phyloP scores from a whole-genome alignment of 495 filamentous ascomycete genomes.

The Tuber aestivum region DNA sequence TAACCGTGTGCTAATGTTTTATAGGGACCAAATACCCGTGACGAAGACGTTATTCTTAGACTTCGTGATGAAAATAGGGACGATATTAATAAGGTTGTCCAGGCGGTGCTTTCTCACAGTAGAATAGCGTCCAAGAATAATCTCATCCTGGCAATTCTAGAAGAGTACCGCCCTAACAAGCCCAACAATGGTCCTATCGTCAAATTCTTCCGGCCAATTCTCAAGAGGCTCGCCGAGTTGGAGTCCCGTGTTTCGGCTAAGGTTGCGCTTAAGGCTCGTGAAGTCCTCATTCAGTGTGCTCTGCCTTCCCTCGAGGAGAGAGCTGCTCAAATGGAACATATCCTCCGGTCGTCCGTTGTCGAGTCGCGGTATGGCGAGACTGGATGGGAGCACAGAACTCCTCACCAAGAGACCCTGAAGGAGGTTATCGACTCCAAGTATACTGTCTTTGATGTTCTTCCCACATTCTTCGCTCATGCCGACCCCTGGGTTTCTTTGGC shows the following conservation, averaged over 20 bases:
- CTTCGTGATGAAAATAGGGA: conserved; percentile 96
- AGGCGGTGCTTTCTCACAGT: conserved; percentile 89
- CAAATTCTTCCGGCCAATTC: conserved; percentile 75
- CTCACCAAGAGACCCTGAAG: conserved; percentile 76
- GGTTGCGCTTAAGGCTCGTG: conserved; percentile 92
- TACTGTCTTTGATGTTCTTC: conserved; percentile 93
- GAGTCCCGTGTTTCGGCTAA: conserved; percentile 87
- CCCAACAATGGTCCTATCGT: conserved; percentile 79
- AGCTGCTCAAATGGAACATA: conserved; percentile 95
- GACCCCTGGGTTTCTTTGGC: conserved; percentile 94
- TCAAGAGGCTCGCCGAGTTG: conserved; percentile 82
- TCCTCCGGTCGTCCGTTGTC: conserved; percentile 91
- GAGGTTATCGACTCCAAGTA: conserved; percentile 98
- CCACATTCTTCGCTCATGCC: conserved; percentile 85
- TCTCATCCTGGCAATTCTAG: conserved; percentile 81
- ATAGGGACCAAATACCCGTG: conserved; percentile 64
- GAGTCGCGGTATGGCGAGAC: conserved; percentile 96
- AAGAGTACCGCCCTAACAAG: conserved; percentile 91
- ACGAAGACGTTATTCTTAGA: conserved; percentile 90
- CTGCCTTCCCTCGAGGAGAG: conserved; percentile 93
- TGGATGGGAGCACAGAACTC: conserved; percentile 93
- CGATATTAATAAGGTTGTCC: conserved; percentile 71
- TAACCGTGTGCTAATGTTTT: conserved; percentile 19
- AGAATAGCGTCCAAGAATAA: conserved; percentile 90
- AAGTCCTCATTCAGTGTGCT: conserved; percentile 93